Base-by-base conservation (phyloP, 2,329 filamentous ascomycete species). In the Hymenotorrendiella dingleyae region DNA sequence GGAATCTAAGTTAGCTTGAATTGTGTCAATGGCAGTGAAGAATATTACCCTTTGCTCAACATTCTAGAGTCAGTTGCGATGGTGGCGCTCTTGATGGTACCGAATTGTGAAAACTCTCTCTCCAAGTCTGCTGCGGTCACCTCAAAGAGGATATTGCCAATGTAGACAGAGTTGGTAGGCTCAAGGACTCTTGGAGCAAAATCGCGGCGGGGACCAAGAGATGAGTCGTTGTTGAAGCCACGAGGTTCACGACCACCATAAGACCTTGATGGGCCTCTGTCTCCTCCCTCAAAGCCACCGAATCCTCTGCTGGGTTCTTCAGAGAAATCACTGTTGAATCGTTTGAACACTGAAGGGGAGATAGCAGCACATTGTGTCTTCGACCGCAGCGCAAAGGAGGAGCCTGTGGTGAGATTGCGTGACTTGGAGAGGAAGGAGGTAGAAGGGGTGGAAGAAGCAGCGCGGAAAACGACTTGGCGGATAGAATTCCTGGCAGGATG, bases 131-230 rank as follows among this genome's bases (percentile, higher is more conserved):
- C 70, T 11, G 72, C 69, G 6, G 73, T 79, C 45, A 84, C 70
- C 58, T 86, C 81, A 59, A 81, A 86, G 62, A 80, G 80, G 26
- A 87, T 62, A 60, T 87, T 87, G 32, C 81, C 82, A 49, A 86
- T 60, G 55, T 84, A 87, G 44, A 86, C 54, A 17, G 40, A 41
- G n/a, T 45, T 22, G 12, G 10, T 48, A 39, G 43, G 41, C 22
- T 33, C 12, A 14, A 16, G 6, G 6, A 14, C 17, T 3, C 16
- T 17, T n/a, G 16, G 32, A 8, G 32, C 10, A 17, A 11, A 11
- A n/a, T 22, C 9, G 17, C 20, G 16, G 33, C 16, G 20, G 10
- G n/a, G n/a, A n/a, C n/a, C n/a, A n/a, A n/a, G n/a, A n/a, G n/a
- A n/a, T n/a, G n/a, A n/a, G n/a, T n/a, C n/a, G n/a, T n/a, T n/a